phyloP scores from a whole-genome alignment of 192 early-diverging fungal species.

The Podochytrium sp. region DNA sequence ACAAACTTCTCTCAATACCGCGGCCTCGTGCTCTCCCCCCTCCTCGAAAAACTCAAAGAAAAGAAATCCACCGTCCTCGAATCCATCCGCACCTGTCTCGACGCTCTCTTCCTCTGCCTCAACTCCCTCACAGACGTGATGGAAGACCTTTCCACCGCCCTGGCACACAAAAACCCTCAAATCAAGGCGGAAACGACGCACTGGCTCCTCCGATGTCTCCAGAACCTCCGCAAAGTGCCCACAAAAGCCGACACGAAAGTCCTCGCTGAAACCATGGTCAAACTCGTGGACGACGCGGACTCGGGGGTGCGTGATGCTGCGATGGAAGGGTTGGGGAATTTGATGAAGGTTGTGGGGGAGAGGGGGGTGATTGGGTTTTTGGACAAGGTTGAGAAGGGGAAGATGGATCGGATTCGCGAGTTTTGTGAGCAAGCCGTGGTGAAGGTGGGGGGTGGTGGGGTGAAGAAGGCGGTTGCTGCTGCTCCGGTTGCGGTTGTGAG shows the following conservation, averaged over 20 bases:
- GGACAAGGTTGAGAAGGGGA: conserved; percentile 87
- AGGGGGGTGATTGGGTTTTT: conserved; percentile 66
- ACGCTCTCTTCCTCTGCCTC: conserved; percentile 79
- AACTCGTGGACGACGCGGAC: conserved; percentile 82
- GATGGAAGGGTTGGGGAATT: conserved; percentile 83
- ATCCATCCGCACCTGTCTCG: conserved; percentile 75
- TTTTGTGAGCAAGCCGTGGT: conserved; percentile 83
- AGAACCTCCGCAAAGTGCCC: conserved; percentile 70
- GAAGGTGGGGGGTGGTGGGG: conserved; percentile 17
- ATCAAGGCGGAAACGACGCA: conserved; percentile 77
- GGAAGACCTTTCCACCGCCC: conserved; percentile 72
- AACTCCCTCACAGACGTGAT: conserved; percentile 62
- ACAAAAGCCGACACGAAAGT: conserved; percentile 81
- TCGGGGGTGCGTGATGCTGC: conserved; percentile 80
- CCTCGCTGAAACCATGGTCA: conserved; percentile 75
- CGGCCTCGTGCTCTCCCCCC: conserved; percentile 62
- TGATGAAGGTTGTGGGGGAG: conserved; percentile 88
- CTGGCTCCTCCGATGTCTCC: conserved; percentile 76
- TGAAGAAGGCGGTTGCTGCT: background rate
- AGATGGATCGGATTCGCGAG: conserved; percentile 85
- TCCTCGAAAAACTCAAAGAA: conserved; percentile 95
- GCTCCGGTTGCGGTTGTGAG: background rate
- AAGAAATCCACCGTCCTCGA: conserved; percentile 90
- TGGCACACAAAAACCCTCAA: conserved; percentile 93
- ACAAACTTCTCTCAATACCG: conserved; percentile 82